These are phyloP conservation scores for Oenanthe sinensis DNA, from an alignment of 129 eudicot species.

Conservation along the genomic window DNA sequence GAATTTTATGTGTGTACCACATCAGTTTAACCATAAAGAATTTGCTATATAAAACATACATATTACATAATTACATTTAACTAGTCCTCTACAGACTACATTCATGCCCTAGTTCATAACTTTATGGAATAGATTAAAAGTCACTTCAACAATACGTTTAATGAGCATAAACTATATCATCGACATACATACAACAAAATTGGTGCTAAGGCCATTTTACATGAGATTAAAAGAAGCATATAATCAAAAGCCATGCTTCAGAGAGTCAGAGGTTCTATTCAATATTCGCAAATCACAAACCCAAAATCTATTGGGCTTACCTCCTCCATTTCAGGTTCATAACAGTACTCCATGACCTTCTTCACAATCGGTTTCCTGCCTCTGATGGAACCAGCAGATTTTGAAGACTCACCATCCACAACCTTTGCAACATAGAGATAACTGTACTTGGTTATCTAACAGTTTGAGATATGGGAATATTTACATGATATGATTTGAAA, in stretches of 20 bases:
- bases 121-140: neutral
- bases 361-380: slow-evolving; percentile 62
- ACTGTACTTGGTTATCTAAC: neutral
- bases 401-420: slow-evolving; percentile 65
- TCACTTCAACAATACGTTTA: neutral
- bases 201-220: neutral
- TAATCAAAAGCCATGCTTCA: neutral
- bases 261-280: neutral
- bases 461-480: neutral
- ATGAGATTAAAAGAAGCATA: neutral
- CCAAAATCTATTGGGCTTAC: slow-evolving; percentile 21
- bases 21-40: neutral
- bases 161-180: neutral
- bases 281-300: neutral
- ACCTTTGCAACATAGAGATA: slow-evolving; percentile 30
- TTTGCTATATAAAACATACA: neutral
- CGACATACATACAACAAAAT: neutral
- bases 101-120: neutral
- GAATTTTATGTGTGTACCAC: neutral
- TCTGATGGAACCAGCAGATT: slow-evolving; percentile 56
- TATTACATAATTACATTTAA: neutral
- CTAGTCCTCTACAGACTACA: neutral
- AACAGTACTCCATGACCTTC: slow-evolving; percentile 85
- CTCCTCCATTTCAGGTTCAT: slow-evolving; percentile 99
- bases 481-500: neutral